Percentiles rank a stretch among this genome's conserved stretches.
These are phyloP conservation scores for Aquanectria penicillioides DNA, from an alignment of 2,329 filamentous ascomycete species.

Conservation along the genomic window DNA sequence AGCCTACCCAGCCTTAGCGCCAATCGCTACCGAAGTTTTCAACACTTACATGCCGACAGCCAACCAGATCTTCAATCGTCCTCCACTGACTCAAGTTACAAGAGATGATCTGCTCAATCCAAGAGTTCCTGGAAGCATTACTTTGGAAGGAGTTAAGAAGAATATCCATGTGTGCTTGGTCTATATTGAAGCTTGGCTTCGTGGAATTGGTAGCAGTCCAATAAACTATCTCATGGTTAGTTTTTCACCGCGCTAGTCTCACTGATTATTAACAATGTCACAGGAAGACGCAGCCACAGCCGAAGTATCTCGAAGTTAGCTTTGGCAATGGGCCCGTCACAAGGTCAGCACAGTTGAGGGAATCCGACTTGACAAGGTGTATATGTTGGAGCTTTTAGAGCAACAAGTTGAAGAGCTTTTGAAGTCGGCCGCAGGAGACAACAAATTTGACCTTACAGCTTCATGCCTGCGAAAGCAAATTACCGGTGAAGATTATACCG, in stretches of 20 bases:
- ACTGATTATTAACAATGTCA: no score
- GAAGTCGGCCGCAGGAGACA: background rate
- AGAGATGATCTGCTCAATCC: conserved; percentile 92
- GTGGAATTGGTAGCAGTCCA: conserved; percentile 92
- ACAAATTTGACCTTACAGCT: conserved; percentile 11
- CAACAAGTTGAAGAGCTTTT: background rate
- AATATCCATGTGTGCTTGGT: conserved; percentile 95
- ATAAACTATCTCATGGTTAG: conserved; percentile 87
- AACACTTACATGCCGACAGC: conserved; percentile 98
- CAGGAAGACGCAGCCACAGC: conserved; percentile 95
- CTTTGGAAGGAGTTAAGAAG: conserved; percentile 94
- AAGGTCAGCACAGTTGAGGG: conserved; percentile 82
- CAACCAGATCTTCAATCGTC: conserved; percentile 89
- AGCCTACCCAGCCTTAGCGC: conserved; percentile 89
- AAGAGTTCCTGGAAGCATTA: conserved; percentile 92
- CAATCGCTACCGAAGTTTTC: conserved; percentile 91
- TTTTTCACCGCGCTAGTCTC: no score
- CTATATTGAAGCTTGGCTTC: conserved; percentile 99
- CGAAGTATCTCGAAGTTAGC: conserved; percentile 91
- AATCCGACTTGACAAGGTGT: conserved; percentile 91
- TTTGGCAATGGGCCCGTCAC: conserved; percentile 93
- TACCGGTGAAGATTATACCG: conserved; percentile 13
- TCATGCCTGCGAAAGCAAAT: conserved; percentile 14
- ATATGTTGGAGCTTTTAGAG: conserved; percentile 53
- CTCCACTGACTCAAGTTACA: conserved; percentile 65